These are phyloP conservation scores for Pistacia integerrima DNA, from an alignment of 345 rosid species.

Conservation along the genomic window DNA sequence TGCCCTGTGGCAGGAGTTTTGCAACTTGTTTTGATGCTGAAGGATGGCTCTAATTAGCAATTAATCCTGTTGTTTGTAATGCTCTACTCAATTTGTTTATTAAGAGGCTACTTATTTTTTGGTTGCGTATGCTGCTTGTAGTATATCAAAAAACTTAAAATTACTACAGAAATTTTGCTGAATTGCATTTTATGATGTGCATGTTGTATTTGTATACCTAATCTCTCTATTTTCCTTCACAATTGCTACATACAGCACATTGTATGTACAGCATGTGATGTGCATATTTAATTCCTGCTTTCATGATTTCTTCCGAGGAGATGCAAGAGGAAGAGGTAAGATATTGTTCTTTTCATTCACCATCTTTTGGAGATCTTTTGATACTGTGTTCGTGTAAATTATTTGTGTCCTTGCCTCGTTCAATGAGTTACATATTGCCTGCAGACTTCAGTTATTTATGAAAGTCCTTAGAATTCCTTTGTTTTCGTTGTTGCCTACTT, in stretches of 20 bases:
- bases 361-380: too few relatives aligned
- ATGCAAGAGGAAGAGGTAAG: not conserved
- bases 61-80: constrained; percentile 18
- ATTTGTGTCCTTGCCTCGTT: too few relatives aligned
- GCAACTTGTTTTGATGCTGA: constrained; percentile 18
- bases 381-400: too few relatives aligned
- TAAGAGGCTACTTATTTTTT: constrained; percentile 17
- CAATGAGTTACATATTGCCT: too few relatives aligned
- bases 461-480: too few relatives aligned
- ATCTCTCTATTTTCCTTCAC: not conserved
- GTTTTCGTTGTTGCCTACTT: too few relatives aligned
- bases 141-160: constrained; percentile 16
- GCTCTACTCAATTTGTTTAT: constrained; percentile 2
- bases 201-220: not conserved
- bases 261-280: not conserved
- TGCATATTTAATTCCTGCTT: not conserved
- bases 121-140: constrained; percentile 8
- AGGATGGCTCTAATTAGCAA: constrained; percentile 11
- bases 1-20: constrained; percentile 19
- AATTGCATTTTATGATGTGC: not conserved
- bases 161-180: not conserved
- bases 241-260: not conserved
- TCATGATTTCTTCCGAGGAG: not conserved
- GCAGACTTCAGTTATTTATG: too few relatives aligned
- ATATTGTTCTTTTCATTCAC: too few relatives aligned